A percentile compares a stretch with the other conserved stretches of the same genome.
Evolutionary conservation across 2,329 filamentous ascomycete species (phyloP).

Genomic region (Pyricularia sp.): DNA sequence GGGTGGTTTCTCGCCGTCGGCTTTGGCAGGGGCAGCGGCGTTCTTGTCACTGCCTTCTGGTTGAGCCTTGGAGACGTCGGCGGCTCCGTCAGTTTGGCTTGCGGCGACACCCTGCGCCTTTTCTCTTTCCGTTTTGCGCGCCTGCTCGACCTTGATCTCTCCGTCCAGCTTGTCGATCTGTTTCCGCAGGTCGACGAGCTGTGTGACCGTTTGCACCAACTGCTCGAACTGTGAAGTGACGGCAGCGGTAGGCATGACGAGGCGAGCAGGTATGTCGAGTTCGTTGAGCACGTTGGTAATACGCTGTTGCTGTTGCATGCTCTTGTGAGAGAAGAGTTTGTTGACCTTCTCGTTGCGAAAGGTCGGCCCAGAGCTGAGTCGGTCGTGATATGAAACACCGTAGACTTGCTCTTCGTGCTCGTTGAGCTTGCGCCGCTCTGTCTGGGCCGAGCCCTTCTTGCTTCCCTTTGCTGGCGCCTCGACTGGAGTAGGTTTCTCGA

Average conservation of each 20-base stretch:
- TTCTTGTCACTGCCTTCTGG: constrained; percentile 3
- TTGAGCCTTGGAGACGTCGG: constrained; percentile 6
- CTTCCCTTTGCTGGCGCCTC: constrained; percentile 20
- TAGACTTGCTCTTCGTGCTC: constrained; percentile 70
- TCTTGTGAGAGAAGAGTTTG: constrained; percentile 71
- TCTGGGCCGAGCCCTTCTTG: constrained; percentile 35
- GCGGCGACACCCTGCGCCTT: constrained; percentile 21
- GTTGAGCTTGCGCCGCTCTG: constrained; percentile 60
- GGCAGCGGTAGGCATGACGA: constrained; percentile 65
- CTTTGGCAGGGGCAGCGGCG: neutral
- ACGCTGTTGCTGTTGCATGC: constrained; percentile 63
- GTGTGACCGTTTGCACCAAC: constrained; percentile 57
- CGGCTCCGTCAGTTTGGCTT: constrained; percentile 10
- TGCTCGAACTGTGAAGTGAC: constrained; percentile 65
- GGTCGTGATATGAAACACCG: constrained; percentile 78
- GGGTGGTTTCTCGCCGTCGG: neutral
- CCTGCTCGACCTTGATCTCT: constrained; percentile 54
- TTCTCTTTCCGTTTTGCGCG: constrained; percentile 44
- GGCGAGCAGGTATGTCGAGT: constrained; percentile 58
- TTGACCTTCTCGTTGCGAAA: constrained; percentile 81
- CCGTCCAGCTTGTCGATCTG: constrained; percentile 65
- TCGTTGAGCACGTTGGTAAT: constrained; percentile 65
- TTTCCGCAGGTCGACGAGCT: constrained; percentile 65
- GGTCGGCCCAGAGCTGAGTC: constrained; percentile 74
- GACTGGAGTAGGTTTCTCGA: constrained; percentile 24